Evolutionary conservation across 2,329 filamentous ascomycete species (phyloP).

Genomic region (Escovopsis weberi): DNA sequence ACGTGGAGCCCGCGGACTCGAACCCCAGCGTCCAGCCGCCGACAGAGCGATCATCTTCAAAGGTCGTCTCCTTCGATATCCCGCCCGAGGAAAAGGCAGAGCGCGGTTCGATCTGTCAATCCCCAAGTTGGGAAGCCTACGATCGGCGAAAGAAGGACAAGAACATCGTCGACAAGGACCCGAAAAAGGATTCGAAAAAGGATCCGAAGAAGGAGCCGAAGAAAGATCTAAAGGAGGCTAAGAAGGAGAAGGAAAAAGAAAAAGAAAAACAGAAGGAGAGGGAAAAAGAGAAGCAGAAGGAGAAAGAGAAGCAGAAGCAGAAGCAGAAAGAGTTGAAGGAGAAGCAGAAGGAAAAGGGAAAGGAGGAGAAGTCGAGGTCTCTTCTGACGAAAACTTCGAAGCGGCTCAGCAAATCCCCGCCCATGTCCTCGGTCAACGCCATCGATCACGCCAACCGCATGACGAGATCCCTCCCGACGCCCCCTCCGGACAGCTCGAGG

Average conservation of each 20-base stretch:
- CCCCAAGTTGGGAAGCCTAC: conserved; percentile 47
- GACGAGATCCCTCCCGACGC: conserved; percentile 9
- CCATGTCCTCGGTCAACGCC: conserved; percentile 8
- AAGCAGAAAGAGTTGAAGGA: no score
- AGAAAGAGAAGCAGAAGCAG: neutral
- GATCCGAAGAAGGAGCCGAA: conserved; percentile 6
- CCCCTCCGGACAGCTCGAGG: conserved; percentile 9
- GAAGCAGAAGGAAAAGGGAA: no score
- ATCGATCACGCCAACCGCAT: conserved; percentile 6
- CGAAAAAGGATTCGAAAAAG: conserved; percentile 21
- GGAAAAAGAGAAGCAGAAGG: conserved; percentile 2
- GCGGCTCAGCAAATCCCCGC: conserved; percentile 19
- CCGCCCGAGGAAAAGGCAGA: conserved; percentile 17
- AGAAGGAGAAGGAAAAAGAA: conserved; percentile 7
- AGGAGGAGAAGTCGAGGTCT: conserved; percentile 9
- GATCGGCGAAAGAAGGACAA: conserved; percentile 37
- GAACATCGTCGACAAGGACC: conserved; percentile 35
- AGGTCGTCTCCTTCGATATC: conserved; percentile 18
- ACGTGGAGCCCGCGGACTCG: conserved; percentile 2
- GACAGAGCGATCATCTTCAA: conserved; percentile 11
- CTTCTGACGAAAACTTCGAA: conserved; percentile 11
- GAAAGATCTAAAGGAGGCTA: conserved; percentile 6
- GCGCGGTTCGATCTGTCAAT: conserved; percentile 37
- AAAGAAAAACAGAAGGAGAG: neutral
- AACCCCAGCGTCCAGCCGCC: conserved; percentile 4